Evolutionary conservation across 2,329 filamentous ascomycete species (phyloP).

Genomic region (Aspergillus sp.): DNA sequence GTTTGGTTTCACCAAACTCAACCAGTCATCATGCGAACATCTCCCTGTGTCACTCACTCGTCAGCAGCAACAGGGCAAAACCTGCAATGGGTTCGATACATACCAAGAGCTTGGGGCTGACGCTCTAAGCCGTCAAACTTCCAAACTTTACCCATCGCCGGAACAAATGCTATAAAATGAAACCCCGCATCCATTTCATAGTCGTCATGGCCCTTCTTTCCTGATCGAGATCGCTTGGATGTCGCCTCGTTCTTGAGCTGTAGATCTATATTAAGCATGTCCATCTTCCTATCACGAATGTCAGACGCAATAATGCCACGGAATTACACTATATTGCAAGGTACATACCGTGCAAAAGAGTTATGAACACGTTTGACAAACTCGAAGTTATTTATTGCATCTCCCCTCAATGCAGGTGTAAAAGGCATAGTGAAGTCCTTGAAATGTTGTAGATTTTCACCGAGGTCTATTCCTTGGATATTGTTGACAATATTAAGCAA

Average conservation of each 20-base stretch:
- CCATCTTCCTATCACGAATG: conserved; percentile 55
- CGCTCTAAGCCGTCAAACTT: conserved; percentile 80
- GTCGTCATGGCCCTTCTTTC: conserved; percentile 39
- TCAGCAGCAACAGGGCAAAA: conserved; percentile 7
- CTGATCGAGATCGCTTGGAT: conserved; percentile 28
- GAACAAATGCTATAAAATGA: conserved; percentile 88
- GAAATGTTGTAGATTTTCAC: conserved; percentile 66
- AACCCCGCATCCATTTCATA: conserved; percentile 60
- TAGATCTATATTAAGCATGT: conserved; percentile 69
- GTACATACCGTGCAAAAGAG: conserved; percentile 67
- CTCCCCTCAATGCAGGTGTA: conserved; percentile 67
- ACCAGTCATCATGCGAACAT: conserved; percentile 58
- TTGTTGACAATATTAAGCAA: conserved; percentile 95
- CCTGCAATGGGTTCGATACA: conserved; percentile 3
- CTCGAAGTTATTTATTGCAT: conserved; percentile 67
- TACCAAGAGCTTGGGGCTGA: conserved; percentile 62
- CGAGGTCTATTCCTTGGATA: conserved; percentile 60
- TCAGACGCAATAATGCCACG: not conserved
- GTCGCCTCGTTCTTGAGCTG: conserved; percentile 48
- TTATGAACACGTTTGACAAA: conserved; percentile 83
- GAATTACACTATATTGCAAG: too few species aligned
- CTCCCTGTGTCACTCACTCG: conserved; percentile 20
- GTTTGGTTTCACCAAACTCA: conserved; percentile 57
- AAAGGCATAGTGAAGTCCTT: conserved; percentile 66
- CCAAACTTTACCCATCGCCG: conserved; percentile 70